Base-by-base conservation (phyloP, 2,329 filamentous ascomycete species). In the Scedosporium apiospermum region DNA sequence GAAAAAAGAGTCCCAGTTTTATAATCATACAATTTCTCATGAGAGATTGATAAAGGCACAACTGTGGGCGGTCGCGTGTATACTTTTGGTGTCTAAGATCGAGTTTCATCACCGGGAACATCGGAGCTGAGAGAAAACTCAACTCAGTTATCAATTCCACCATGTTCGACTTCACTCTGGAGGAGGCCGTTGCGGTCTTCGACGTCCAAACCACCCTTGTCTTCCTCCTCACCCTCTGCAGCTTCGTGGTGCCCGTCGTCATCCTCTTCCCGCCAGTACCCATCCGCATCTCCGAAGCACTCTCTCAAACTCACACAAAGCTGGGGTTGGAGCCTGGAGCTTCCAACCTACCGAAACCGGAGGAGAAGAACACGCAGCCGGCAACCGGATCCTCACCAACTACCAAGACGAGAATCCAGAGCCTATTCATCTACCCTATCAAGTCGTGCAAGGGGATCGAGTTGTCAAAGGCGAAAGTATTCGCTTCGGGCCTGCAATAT, bases 391-490 rank as follows among this genome's bases (percentile, higher is more conserved):
- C 44, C 18, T 21, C 44, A 27, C 18, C 38, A 14, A 23, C 26
- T 14, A 27, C 55, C 14, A 38, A 30, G 30, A 7, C 23, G 26
- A 27, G 14, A 23, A 42, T 62, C 41, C 27, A 21, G 59, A 63
- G 61, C 42, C 78, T 96, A 60, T 88, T 87, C 76, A 82, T 92
- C 64, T 93, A 95, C 72, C 92, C 93, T 0, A 76, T 96, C 72
- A 93, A 96, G 76, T 91, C 89, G 63, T 96, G 91, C 72, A 79
- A 78, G 63, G 89, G 88, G 30, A 85, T 96, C 62, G 90, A 95
- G 74, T 74, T 96, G 57, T 76, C 82, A 60, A 76, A 80, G 65
- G 84, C 83, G 64, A 82, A 84, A 62, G 80, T 95, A 16, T 75
- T 90, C 57, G 77, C 84, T 5, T 84, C 84, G 2, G 91, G 92